Conservation (phyloP, 2,329 filamentous ascomycete genomes). For the Botryotinia calthae region DNA sequence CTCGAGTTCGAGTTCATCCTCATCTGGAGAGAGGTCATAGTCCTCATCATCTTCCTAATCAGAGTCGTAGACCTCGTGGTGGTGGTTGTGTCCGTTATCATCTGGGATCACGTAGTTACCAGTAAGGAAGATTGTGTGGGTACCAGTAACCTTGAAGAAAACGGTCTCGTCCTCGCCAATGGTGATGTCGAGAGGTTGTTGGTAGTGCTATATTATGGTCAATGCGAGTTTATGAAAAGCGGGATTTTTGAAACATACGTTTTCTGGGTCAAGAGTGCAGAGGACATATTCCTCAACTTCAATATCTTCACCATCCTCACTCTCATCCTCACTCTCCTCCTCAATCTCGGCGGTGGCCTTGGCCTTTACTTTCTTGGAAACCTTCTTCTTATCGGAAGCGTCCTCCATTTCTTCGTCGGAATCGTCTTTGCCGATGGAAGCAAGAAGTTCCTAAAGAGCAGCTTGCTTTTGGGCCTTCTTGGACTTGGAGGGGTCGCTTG, state of each 20-base stretch:
- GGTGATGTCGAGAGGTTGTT: conserved; percentile 92
- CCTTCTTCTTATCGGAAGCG: conserved; percentile 60
- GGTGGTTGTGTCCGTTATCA: conserved; percentile 52
- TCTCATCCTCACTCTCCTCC: conserved; percentile 49
- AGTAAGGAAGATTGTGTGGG: conserved; percentile 86
- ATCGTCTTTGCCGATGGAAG: conserved; percentile 58
- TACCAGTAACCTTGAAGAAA: conserved; percentile 88
- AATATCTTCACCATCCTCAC: conserved; percentile 60
- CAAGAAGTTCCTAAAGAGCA: conserved; percentile 73
- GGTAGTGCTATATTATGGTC: conserved; percentile 67
- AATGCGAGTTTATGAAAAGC: conserved; percentile 26
- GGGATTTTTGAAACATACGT: conserved; percentile 56
- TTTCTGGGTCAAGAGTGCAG: conserved; percentile 91
- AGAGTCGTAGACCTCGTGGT: conserved; percentile 60
- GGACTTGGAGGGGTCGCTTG: conserved; percentile 85
- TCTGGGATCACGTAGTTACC: conserved; percentile 88
- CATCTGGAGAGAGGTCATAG: conserved; percentile 77
- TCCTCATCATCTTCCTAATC: conserved; percentile 65
- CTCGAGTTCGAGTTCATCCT: conserved; percentile 66
- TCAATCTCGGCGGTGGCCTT: conserved; percentile 58
- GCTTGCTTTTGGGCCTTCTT: conserved; percentile 82
- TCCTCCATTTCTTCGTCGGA: conserved; percentile 73
- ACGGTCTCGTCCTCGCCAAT: conserved; percentile 85
- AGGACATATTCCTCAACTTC: conserved; percentile 87
- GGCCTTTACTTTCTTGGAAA: conserved; percentile 68